Evolutionary conservation across 345 rosid species (phyloP).

Genomic region (thale cress (Arabidopsis thaliana)): TAIR10.1 NC_003070.9:27840501-27841000

Average conservation of each 20-base stretch:
- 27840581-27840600: conserved; percentile 82
- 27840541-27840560: conserved; percentile 99
- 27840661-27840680: conserved; percentile 1
- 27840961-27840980: conserved; percentile 90
- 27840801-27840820: neutral
- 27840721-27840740: neutral
- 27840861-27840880: conserved; percentile 92
- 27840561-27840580: conserved; percentile 93
- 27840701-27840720: neutral
- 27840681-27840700: conserved; percentile 14
- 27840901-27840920: conserved; percentile 96
- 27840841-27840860: conserved; percentile 91
- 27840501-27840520: conserved; percentile 99
- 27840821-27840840: conserved; percentile 85
- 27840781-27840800: neutral
- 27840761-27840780: neutral
- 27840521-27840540: conserved; percentile 98
- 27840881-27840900: conserved; percentile 98
- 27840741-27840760: conserved; percentile 8
- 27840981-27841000: conserved; percentile 92
- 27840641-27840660: neutral
- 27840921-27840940: conserved; percentile 98
- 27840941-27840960: conserved; percentile 97
- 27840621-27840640: neutral
- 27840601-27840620: conserved; percentile 67